Evolutionary conservation across 169 alveolate genomes (phyloP).

Genomic region (Plasmodium cynomolgi): DNA sequence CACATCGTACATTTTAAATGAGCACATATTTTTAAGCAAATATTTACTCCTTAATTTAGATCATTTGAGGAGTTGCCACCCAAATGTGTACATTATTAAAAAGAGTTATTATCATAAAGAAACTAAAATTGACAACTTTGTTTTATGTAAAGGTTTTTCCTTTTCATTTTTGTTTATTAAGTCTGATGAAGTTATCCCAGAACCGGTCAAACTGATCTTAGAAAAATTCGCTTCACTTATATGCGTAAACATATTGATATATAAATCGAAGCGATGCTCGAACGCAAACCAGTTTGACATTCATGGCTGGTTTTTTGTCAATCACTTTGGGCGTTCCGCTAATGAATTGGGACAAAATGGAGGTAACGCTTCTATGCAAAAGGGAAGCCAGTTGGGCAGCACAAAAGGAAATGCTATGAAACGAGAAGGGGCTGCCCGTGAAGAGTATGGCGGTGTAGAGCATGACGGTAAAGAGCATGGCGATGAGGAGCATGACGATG

Average conservation of each 20-base stretch:
- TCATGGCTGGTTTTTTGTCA: neutral
- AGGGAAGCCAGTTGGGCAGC: neutral
- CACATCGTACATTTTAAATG: slow-evolving; percentile 72
- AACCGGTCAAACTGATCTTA: slow-evolving; percentile 14
- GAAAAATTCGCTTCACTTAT: slow-evolving; percentile 65
- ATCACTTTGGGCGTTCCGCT: neutral
- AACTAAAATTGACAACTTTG: slow-evolving; percentile 44
- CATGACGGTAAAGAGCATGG: no score
- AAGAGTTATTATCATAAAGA: slow-evolving; percentile 58
- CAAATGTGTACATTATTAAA: slow-evolving; percentile 27
- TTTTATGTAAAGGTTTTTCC: slow-evolving; percentile 71
- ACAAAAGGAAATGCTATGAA: neutral
- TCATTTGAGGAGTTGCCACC: neutral
- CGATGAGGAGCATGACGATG: neutral
- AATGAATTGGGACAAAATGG: slow-evolving; percentile 1
- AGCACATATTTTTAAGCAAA: slow-evolving; percentile 44
- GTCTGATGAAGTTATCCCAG: slow-evolving; percentile 21
- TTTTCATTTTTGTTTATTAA: slow-evolving; percentile 32
- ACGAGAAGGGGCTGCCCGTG: neutral
- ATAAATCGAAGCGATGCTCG: slow-evolving; percentile 60
- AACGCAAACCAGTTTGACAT: slow-evolving; percentile 18
- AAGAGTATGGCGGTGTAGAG: neutral
- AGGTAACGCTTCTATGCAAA: neutral
- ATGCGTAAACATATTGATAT: slow-evolving; percentile 46
- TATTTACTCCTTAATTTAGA: slow-evolving; percentile 35